Percentiles rank a stretch among this genome's conserved stretches.
These are phyloP conservation scores for Ruellia speciosa DNA, from an alignment of 305 asterid genomes.

Conservation along the genomic window DNA sequence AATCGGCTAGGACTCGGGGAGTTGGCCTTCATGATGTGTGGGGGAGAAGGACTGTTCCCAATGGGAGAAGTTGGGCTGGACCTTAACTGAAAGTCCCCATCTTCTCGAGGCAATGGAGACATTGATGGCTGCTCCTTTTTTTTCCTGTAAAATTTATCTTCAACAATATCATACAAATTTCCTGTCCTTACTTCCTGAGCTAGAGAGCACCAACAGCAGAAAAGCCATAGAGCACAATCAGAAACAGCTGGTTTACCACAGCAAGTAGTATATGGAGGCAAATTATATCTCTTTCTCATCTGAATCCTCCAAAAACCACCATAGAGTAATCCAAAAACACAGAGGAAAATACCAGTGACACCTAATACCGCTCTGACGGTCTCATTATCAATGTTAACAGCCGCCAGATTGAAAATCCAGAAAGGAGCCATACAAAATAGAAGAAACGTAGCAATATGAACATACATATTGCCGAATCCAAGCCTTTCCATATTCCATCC, in stretches of 20 bases:
- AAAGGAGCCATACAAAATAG: constrained; percentile 85
- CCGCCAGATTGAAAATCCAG: constrained; percentile 81
- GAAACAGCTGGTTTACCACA: constrained; percentile 58
- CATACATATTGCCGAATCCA: constrained; percentile 94
- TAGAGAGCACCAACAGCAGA: constrained; percentile 85
- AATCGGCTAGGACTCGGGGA: constrained; percentile 25
- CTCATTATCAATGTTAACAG: constrained; percentile 65
- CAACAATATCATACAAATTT: constrained; percentile 58
- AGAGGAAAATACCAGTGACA: constrained; percentile 67
- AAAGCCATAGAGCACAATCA: constrained; percentile 77
- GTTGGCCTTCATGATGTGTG: constrained; percentile 15
- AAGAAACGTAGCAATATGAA: constrained; percentile 81
- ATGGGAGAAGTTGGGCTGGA: constrained; percentile 32
- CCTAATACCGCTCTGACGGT: constrained; percentile 58
- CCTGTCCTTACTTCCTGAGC: constrained; percentile 91
- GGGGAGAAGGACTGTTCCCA: constrained; percentile 27
- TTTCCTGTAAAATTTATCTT: constrained; percentile 51
- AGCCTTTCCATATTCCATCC: constrained; percentile 99
- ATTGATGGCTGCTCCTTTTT: constrained; percentile 25
- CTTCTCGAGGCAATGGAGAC: constrained; percentile 48
- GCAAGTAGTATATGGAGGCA: constrained; percentile 52
- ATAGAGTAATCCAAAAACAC: constrained; percentile 75
- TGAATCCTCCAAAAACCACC: constrained; percentile 98
- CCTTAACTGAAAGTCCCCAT: constrained; percentile 30
- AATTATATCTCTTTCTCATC: constrained; percentile 74